Percentiles rank a stretch among this genome's conserved stretches.
These are phyloP conservation scores for Ascodesmis nigricans DNA, from an alignment of 495 filamentous ascomycete species.

Conservation along the genomic window DNA sequence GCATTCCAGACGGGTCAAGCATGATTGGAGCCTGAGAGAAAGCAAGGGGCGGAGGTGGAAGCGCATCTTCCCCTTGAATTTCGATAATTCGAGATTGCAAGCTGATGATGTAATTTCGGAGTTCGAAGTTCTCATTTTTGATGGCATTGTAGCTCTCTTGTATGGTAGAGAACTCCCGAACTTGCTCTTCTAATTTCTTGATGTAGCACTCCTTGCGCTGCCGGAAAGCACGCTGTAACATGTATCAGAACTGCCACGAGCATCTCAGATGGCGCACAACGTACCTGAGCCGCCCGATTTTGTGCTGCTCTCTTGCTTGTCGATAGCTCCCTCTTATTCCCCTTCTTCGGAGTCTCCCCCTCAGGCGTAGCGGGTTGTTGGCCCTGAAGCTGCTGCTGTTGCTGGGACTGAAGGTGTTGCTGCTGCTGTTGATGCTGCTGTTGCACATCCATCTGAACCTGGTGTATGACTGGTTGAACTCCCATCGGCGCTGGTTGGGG, in stretches of 20 bases:
- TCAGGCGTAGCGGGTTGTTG: conserved; percentile 8
- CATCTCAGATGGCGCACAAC: conserved; percentile 12
- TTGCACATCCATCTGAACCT: conserved; percentile 21
- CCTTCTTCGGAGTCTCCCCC: conserved; percentile 13
- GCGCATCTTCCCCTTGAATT: conserved; percentile 58
- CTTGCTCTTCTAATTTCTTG: conserved; percentile 84
- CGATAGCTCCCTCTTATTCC: conserved; percentile 70
- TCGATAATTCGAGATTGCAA: conserved; percentile 79
- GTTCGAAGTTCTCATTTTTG: conserved; percentile 66
- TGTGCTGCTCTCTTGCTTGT: conserved; percentile 91
- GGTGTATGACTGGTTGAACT: not conserved
- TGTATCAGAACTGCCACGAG: not conserved
- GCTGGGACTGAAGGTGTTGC: conserved; percentile 21
- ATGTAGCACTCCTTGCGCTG: conserved; percentile 97
- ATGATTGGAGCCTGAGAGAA: conserved; percentile 20
- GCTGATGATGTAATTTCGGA: conserved; percentile 77
- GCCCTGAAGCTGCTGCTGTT: conserved; percentile 26
- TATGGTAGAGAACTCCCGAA: conserved; percentile 47
- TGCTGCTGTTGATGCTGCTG: conserved; percentile 20
- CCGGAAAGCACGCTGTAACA: conserved; percentile 66
- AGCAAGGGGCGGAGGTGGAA: conserved; percentile 47
- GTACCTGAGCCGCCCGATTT: conserved; percentile 89
- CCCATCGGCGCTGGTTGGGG: not conserved
- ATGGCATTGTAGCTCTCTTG: conserved; percentile 50
- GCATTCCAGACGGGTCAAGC: conserved; percentile 6